These are phyloP conservation scores for Podaxis pistillaris DNA, from an alignment of 768 basidiomycete genomes.

Conservation along the genomic window DNA sequence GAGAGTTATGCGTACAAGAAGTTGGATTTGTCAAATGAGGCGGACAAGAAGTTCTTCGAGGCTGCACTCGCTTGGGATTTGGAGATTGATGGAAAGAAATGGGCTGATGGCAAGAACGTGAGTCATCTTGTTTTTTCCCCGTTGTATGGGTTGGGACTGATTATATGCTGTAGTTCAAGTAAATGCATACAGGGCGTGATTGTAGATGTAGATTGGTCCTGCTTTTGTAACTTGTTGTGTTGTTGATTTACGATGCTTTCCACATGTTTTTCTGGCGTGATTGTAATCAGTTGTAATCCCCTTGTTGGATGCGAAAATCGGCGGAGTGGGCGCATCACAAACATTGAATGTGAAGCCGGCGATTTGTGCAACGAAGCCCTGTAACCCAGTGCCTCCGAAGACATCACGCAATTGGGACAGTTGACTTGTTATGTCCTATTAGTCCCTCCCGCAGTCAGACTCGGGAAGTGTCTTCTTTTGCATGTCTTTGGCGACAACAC, in stretches of 20 bases:
- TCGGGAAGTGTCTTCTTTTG: no score
- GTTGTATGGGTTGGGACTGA: background rate
- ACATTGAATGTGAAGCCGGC: no score
- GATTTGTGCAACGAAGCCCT: no score
- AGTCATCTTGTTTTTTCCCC: slow-evolving; percentile 30
- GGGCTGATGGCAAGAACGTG: slow-evolving; percentile 89
- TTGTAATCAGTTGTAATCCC: no score
- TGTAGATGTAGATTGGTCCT: background rate
- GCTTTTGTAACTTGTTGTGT: background rate
- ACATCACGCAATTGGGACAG: no score
- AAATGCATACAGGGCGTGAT: background rate
- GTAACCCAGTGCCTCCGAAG: no score
- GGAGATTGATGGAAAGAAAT: slow-evolving; percentile 83
- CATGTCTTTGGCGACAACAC: no score
- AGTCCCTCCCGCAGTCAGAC: no score
- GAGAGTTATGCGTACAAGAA: slow-evolving; percentile 83
- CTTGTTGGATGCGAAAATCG: no score
- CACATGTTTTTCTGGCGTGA: background rate
- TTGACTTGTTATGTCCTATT: no score
- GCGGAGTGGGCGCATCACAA: no score
- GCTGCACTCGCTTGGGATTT: slow-evolving; percentile 93
- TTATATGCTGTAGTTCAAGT: background rate
- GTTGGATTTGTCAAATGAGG: slow-evolving; percentile 70
- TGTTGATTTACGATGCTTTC: slow-evolving; percentile 1
- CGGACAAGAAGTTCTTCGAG: slow-evolving; percentile 90